Evolutionary conservation across 495 filamentous ascomycete genomes (phyloP).

Genomic region (Penicillium lividum): DNA sequence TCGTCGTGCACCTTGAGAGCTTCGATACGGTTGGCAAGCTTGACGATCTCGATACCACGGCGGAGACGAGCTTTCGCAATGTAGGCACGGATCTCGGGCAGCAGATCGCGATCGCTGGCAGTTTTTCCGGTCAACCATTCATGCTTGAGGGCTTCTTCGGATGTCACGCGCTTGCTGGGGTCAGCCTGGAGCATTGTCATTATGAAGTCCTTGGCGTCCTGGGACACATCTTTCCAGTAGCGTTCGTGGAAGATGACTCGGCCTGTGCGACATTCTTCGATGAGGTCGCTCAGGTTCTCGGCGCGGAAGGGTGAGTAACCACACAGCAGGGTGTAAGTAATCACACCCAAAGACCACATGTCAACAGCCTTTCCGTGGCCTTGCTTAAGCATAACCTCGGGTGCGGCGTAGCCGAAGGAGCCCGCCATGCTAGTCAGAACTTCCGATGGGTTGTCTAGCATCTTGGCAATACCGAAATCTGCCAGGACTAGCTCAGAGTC

Average conservation of each 20-base stretch:
- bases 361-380: constrained; percentile 99
- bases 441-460: constrained; percentile 86
- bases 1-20: constrained; percentile 95
- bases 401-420: constrained; percentile 96
- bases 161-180: constrained; percentile 74
- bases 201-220: constrained; percentile 96
- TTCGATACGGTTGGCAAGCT: constrained; percentile 95
- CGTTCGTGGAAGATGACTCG: constrained; percentile 95
- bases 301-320: constrained; percentile 98
- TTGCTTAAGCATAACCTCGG: constrained; percentile 97
- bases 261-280: constrained; percentile 90
- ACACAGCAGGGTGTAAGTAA: constrained; percentile 98
- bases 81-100: constrained; percentile 95
- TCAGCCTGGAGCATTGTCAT: constrained; percentile 74
- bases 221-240: constrained; percentile 97
- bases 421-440: constrained; percentile 98
- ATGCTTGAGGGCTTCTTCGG: constrained; percentile 80
- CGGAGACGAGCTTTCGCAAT: constrained; percentile 86
- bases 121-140: constrained; percentile 88
- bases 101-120: constrained; percentile 91
- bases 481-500: constrained; percentile 88
- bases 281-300: constrained; percentile 88
- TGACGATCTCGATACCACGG: constrained; percentile 95
- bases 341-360: constrained; percentile 99
- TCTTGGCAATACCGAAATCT: constrained; percentile 99